Evolutionary conservation across 2,329 filamentous ascomycete genomes (phyloP).

Genomic region (Neofusicoccum kwambonambiense): DNA sequence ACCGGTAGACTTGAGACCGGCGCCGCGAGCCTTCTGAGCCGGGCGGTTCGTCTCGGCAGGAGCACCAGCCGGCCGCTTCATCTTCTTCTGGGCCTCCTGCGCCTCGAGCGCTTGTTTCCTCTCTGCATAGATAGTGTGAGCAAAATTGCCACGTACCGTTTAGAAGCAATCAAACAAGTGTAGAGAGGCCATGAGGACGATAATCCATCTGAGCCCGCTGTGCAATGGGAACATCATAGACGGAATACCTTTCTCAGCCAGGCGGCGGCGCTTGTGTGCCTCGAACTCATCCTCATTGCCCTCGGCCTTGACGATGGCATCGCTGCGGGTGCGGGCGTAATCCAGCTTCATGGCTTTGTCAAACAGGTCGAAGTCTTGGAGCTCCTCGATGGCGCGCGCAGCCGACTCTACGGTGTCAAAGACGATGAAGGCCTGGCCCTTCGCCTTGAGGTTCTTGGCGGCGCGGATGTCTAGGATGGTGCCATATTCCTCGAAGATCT

Average conservation of each 20-base stretch:
- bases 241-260: slow-evolving; percentile 81
- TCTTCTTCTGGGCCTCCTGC: slow-evolving; percentile 72
- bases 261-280: slow-evolving; percentile 74
- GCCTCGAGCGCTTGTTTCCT: slow-evolving; percentile 80
- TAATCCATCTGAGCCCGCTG: slow-evolving; percentile 14
- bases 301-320: slow-evolving; percentile 76
- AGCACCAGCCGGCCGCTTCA: slow-evolving; percentile 61
- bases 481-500: slow-evolving; percentile 87
- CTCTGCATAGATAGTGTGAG: slow-evolving; percentile 43
- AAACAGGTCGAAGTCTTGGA: slow-evolving; percentile 90
- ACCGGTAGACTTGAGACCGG: slow-evolving; percentile 73
- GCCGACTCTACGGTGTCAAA: slow-evolving; percentile 83
- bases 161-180: background rate
- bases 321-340: slow-evolving; percentile 78
- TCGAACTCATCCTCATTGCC: slow-evolving; percentile 82
- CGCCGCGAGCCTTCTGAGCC: slow-evolving; percentile 64
- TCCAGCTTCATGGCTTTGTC: slow-evolving; percentile 86
- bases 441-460: slow-evolving; percentile 86
- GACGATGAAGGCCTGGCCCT: slow-evolving; percentile 93
- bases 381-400: slow-evolving; percentile 76
- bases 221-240: slow-evolving; percentile 18
- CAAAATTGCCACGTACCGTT: background rate
- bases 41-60: slow-evolving; percentile 56
- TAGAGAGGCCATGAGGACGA: slow-evolving; percentile 6
- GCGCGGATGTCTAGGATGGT: slow-evolving; percentile 80